phyloP scores from a whole-genome alignment of 495 filamentous ascomycete genomes.

The Xylaria cubensis region DNA sequence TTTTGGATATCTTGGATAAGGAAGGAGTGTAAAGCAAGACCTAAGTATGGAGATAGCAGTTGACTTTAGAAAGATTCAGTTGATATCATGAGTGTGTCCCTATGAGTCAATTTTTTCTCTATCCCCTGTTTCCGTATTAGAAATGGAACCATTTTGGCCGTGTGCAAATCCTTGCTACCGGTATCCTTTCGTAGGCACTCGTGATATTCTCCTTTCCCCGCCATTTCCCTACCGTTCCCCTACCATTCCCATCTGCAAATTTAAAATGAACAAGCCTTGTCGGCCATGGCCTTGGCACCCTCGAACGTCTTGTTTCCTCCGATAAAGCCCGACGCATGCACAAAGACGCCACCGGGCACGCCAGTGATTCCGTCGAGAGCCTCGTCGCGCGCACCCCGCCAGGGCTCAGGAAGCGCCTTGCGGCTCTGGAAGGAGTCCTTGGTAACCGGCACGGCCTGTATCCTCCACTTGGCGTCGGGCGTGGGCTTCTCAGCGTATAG shows the following conservation, averaged over 20 bases:
- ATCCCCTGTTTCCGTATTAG: background rate
- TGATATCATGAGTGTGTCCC: background rate
- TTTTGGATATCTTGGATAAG: background rate
- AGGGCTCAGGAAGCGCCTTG: conserved; percentile 86
- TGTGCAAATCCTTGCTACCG: background rate
- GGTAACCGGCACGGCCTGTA: conserved; percentile 82
- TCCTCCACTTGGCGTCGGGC: conserved; percentile 82
- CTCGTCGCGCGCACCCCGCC: conserved; percentile 88
- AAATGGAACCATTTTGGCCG: background rate
- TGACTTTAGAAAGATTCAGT: background rate
- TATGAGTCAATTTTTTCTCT: background rate
- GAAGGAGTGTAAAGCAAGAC: background rate
- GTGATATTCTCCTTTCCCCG: background rate
- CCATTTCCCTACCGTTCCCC: background rate
- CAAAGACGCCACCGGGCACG: conserved; percentile 81
- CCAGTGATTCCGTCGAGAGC: conserved; percentile 77
- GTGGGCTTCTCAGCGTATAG: conserved; percentile 82
- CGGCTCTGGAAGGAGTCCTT: conserved; percentile 88
- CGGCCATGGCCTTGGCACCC: conserved; percentile 87
- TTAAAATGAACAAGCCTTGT: conserved; percentile 60
- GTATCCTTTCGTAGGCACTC: background rate
- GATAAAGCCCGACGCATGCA: conserved; percentile 95
- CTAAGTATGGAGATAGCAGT: background rate
- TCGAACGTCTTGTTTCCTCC: conserved; percentile 91
- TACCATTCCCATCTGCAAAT: conserved; percentile 39